phyloP scores from a whole-genome alignment of 176 grass and related monocot genomes.

The Aegilops umbellulata region DNA sequence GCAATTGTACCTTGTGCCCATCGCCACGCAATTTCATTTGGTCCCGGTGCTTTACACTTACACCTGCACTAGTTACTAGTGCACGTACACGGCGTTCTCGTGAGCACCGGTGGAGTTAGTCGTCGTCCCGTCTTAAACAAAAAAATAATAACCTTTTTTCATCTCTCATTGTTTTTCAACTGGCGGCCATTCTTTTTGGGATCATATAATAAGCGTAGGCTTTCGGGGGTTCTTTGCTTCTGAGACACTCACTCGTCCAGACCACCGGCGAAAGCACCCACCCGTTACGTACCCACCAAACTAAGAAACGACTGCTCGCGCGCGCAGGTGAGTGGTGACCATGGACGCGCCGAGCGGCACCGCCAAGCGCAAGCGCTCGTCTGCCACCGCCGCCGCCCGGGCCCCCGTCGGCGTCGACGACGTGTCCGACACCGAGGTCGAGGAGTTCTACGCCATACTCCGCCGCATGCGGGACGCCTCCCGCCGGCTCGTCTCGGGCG shows the following conservation, averaged over 20 bases:
- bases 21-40: too few species aligned
- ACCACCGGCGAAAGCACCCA: too few species aligned
- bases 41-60: not conserved
- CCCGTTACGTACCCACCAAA: too few species aligned
- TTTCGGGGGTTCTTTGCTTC: not conserved
- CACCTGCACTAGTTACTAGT: too few species aligned
- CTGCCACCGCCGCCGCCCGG: not conserved
- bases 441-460: constrained; percentile 93
- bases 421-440: constrained; percentile 73
- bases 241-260: not conserved
- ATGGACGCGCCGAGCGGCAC: constrained; percentile 16
- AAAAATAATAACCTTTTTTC: too few species aligned
- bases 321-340: too few species aligned
- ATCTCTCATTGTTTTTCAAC: not conserved
- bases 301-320: too few species aligned
- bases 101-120: not conserved
- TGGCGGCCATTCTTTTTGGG: not conserved
- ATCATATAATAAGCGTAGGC: constrained; percentile 18
- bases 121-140: not conserved
- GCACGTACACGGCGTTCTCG: too few species aligned
- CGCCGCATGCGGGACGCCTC: constrained; percentile 56
- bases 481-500: not conserved
- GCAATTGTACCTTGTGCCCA: too few species aligned
- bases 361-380: constrained; percentile 33
- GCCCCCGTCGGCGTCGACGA: constrained; percentile 3